These are phyloP conservation scores for Claviceps monticola DNA, from an alignment of 2,329 filamentous ascomycete genomes.

Conservation along the genomic window DNA sequence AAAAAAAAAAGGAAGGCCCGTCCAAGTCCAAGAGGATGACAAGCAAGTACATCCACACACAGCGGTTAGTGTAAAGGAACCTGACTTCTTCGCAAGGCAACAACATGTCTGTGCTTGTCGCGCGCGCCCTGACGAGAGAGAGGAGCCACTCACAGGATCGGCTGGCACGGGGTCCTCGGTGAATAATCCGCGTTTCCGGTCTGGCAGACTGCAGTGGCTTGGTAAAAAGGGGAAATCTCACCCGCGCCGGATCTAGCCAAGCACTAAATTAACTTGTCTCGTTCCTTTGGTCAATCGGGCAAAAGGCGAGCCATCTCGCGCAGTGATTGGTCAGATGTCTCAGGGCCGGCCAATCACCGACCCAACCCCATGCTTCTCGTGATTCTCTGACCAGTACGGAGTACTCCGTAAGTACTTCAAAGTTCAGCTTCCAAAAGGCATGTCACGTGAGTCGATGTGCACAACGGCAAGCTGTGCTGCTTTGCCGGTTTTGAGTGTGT, in stretches of 20 bases:
- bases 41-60: not conserved
- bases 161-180: conserved; percentile 2
- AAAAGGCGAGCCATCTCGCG: not conserved
- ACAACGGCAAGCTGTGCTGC: no score
- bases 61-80: not conserved
- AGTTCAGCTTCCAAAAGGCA: no score
- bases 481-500: no score
- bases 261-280: not conserved
- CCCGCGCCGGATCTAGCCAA: not conserved
- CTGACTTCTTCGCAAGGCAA: not conserved
- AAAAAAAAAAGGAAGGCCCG: not conserved
- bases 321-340: not conserved
- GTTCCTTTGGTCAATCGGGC: no score
- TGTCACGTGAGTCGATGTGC: no score
- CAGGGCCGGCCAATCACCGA: not conserved
- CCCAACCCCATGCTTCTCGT: not conserved
- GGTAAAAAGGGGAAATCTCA: conserved; percentile 19
- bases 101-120: not conserved
- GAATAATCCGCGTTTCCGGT: conserved; percentile 2
- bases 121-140: not conserved
- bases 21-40: not conserved
- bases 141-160: not conserved
- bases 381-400: no score
- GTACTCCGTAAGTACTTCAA: no score
- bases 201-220: conserved; percentile 6